These are phyloP conservation scores for Mycena latifolia DNA, from an alignment of 768 basidiomycete species.

Conservation along the genomic window DNA sequence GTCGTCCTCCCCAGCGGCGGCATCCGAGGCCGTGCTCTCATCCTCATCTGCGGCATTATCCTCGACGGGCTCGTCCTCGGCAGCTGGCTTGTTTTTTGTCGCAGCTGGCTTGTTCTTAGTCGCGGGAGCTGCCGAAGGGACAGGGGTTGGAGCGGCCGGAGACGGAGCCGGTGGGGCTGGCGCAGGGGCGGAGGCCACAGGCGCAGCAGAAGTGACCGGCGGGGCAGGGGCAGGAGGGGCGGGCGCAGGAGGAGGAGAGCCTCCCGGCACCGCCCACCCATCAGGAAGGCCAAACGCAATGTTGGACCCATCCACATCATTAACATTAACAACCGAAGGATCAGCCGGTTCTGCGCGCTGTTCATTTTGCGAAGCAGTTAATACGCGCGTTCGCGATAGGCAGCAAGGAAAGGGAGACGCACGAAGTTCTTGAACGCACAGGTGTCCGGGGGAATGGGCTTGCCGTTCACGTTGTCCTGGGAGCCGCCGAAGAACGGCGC, in stretches of 20 bases:
- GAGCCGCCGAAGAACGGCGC: conserved; percentile 1
- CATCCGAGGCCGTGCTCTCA: too few species aligned
- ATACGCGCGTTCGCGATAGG: background rate
- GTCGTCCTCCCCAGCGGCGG: too few species aligned
- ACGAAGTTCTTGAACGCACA: conserved; percentile 1
- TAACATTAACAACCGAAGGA: background rate
- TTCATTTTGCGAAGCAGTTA: background rate
- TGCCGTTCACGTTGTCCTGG: background rate
- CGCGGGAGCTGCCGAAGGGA: too few species aligned
- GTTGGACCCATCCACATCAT: background rate
- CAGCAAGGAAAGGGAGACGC: background rate
- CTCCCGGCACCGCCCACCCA: background rate
- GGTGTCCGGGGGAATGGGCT: background rate
- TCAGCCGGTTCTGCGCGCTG: background rate
- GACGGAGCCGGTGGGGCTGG: too few species aligned
- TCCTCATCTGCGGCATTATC: too few species aligned
- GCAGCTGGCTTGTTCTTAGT: too few species aligned
- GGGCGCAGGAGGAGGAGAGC: background rate
- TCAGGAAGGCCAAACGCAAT: background rate
- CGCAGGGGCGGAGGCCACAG: too few species aligned
- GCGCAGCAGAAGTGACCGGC: too few species aligned
- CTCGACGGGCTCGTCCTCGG: too few species aligned
- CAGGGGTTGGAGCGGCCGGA: too few species aligned
- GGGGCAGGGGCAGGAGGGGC: too few species aligned
- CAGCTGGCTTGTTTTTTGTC: too few species aligned